Conservation (phyloP, 208 protist species). For the Leishmania guyanensis region DNA sequence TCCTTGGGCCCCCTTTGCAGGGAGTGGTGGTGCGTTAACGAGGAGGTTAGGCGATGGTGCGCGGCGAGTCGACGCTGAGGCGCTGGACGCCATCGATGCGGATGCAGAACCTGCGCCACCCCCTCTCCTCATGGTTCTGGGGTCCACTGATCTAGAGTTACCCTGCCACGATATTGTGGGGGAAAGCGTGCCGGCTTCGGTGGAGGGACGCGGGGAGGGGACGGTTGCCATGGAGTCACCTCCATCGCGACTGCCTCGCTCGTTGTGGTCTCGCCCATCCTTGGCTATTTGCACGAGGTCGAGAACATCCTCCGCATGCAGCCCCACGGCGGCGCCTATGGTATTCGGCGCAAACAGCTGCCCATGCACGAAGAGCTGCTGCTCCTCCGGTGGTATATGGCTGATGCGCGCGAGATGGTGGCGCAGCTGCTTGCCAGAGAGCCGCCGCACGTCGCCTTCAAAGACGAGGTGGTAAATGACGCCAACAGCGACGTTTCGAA, state of each 20-base stretch:
- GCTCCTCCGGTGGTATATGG: conserved; percentile 32
- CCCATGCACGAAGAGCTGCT: conserved; percentile 37
- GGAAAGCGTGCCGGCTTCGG: conserved; percentile 17
- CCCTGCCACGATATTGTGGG: not conserved
- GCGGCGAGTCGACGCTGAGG: conserved; percentile 16
- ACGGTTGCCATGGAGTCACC: not conserved
- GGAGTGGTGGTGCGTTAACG: not conserved
- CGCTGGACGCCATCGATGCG: conserved; percentile 11
- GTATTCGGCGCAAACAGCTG: not conserved
- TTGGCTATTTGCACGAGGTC: conserved; percentile 3
- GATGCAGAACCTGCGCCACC: not conserved
- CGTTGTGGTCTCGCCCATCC: not conserved
- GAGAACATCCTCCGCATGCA: conserved; percentile 21
- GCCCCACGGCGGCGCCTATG: conserved; percentile 17
- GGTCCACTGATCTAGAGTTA: not conserved
- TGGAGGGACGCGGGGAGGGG: conserved; percentile 20
- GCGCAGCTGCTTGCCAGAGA: conserved; percentile 49
- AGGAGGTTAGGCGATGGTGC: conserved; percentile 28
- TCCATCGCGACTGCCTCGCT: not conserved
- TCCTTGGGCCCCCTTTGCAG: not conserved
- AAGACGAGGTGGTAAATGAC: conserved; percentile 72
- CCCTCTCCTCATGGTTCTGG: not conserved
- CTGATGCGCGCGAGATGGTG: conserved; percentile 55
- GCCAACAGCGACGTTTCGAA: conserved; percentile 46
- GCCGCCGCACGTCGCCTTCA: conserved; percentile 46